Evolutionary conservation across 208 protist species (phyloP).

Genomic region (Leishmania turanica): DNA sequence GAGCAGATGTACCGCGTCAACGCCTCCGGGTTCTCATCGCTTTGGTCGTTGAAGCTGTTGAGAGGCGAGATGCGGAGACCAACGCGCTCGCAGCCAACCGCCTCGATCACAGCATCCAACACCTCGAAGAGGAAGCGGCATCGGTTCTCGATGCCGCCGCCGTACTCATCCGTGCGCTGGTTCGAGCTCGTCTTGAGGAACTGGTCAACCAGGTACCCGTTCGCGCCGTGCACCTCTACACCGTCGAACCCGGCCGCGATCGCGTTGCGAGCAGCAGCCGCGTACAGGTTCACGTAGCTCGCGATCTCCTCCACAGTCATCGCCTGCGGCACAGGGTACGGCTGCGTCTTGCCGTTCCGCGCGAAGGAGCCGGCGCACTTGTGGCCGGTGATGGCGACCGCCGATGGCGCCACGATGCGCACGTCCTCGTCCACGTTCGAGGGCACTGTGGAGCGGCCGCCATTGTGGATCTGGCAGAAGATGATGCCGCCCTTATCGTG

Average conservation of each 20-base stretch:
- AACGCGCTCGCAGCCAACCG: conserved; percentile 44
- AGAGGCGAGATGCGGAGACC: conserved; percentile 68
- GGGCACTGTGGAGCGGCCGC: conserved; percentile 47
- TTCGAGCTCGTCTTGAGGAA: conserved; percentile 86
- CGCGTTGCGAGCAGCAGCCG: conserved; percentile 62
- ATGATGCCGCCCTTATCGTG: conserved; percentile 72
- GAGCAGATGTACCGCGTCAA: conserved; percentile 53
- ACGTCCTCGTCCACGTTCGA: conserved; percentile 36
- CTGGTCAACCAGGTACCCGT: conserved; percentile 92
- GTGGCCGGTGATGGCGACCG: conserved; percentile 37
- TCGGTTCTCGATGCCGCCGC: conserved; percentile 82
- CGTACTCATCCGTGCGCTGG: conserved; percentile 86
- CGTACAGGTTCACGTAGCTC: conserved; percentile 56
- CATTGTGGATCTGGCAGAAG: conserved; percentile 68
- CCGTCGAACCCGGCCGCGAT: conserved; percentile 89
- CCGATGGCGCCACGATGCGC: conserved; percentile 29
- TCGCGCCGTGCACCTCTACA: conserved; percentile 88
- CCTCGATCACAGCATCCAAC: conserved; percentile 52
- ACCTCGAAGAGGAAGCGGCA: conserved; percentile 78
- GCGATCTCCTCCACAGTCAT: conserved; percentile 76
- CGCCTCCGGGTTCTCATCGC: conserved; percentile 43
- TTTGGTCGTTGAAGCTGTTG: conserved; percentile 45
- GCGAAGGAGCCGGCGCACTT: conserved; percentile 24
- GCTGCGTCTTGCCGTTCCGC: conserved; percentile 29
- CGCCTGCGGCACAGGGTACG: conserved; percentile 28